Evolutionary conservation across 768 basidiomycete genomes (phyloP).

Genomic region (Suillus ampliporus): DNA sequence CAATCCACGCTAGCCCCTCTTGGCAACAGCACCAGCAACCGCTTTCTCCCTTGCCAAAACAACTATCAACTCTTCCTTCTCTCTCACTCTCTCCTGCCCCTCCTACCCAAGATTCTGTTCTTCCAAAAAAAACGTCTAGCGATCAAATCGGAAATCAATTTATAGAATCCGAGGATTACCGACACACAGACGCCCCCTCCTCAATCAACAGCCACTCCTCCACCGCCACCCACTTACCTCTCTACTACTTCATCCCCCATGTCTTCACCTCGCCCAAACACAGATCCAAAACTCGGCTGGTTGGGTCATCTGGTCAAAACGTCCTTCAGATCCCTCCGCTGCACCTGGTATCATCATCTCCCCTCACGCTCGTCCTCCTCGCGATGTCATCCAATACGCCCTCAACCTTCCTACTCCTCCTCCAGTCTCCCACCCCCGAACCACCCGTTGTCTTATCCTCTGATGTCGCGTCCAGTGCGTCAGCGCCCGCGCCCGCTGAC

Average conservation of each 20-base stretch:
- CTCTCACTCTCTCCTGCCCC: constrained; percentile 20
- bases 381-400: constrained; percentile 60
- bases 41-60: constrained; percentile 67
- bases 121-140: constrained; percentile 10
- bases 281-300: constrained; percentile 26
- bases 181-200: constrained; percentile 27
- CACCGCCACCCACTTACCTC: constrained; percentile 9
- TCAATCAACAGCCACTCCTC: constrained; percentile 23
- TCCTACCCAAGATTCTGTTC: background rate
- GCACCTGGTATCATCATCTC: constrained; percentile 80
- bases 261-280: constrained; percentile 1
- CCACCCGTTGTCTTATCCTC: constrained; percentile 12
- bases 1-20: constrained; percentile 35
- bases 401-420: constrained; percentile 58
- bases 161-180: constrained; percentile 10
- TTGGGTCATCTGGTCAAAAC: constrained; percentile 77
- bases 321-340: constrained; percentile 63
- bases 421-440: constrained; percentile 39
- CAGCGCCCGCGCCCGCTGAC: constrained; percentile 19
- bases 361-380: constrained; percentile 64
- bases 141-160: constrained; percentile 8
- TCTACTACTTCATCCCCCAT: constrained; percentile 7
- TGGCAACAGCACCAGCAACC: constrained; percentile 51
- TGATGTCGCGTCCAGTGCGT: too few relatives aligned
- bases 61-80: constrained; percentile 55